Conservation (phyloP, 805 yeast species). For the Hanseniaspora occidentalis region DNA sequence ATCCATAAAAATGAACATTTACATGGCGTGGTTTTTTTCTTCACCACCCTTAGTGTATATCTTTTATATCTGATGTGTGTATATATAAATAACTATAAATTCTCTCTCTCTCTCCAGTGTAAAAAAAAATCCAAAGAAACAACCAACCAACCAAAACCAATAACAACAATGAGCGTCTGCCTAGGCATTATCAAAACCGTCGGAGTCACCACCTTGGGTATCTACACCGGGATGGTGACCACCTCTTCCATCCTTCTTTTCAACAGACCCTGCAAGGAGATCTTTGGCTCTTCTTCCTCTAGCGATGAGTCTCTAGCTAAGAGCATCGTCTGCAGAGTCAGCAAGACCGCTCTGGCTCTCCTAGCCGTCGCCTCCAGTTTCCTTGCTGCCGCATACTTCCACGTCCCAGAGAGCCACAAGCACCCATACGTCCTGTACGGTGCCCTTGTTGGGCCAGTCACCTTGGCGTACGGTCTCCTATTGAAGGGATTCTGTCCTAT, state of each 20-base stretch:
- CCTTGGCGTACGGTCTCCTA: constrained; percentile 2
- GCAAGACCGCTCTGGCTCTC: constrained; percentile 21
- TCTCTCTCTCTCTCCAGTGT: too few relatives aligned
- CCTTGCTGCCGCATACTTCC: constrained; percentile 42
- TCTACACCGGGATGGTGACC: constrained; percentile 36
- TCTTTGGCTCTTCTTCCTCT: constrained; percentile 9
- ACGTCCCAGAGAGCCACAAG: constrained; percentile 41
- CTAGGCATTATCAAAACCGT: constrained; percentile 44
- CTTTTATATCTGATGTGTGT: too few relatives aligned
- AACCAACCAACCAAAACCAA: background rate
- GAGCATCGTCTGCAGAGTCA: constrained; percentile 13
- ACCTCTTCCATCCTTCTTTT: constrained; percentile 25
- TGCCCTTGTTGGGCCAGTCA: constrained; percentile 19
- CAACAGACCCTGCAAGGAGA: constrained; percentile 16
- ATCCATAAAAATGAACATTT: too few relatives aligned
- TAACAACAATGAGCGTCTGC: constrained; percentile 36
- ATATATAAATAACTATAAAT: too few relatives aligned
- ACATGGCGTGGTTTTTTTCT: too few relatives aligned
- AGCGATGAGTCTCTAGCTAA: constrained; percentile 13
- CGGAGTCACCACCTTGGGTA: constrained; percentile 59
- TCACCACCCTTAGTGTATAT: too few relatives aligned
- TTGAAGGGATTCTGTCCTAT: background rate
- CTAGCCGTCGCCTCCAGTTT: constrained; percentile 39
- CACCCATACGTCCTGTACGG: constrained; percentile 69
- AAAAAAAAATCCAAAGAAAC: background rate